Evolutionary conservation across 1,139 yeast genomes (phyloP).

Genomic region (Komagataea norvegica): DNA sequence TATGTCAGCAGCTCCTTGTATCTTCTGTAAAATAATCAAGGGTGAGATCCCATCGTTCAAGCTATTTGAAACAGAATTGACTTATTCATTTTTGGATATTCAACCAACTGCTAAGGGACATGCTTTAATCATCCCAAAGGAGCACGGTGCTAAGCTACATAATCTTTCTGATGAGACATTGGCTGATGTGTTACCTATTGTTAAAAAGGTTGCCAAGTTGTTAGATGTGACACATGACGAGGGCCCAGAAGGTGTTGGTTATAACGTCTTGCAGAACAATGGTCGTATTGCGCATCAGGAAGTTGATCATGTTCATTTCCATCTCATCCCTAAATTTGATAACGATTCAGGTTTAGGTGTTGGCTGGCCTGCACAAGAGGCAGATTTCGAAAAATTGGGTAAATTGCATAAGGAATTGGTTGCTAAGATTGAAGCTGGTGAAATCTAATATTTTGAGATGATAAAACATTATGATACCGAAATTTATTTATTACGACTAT

Average conservation of each 20-base stretch:
- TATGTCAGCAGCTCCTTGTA: conserved; percentile 50
- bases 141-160: conserved; percentile 89
- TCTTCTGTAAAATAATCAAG: conserved; percentile 88
- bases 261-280: conserved; percentile 86
- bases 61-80: conserved; percentile 71
- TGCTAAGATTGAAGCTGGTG: conserved; percentile 41
- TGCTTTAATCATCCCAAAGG: conserved; percentile 82
- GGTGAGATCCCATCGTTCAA: conserved; percentile 93
- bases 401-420: conserved; percentile 58
- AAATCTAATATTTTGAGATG: conserved; percentile 11
- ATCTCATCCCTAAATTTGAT: conserved; percentile 83
- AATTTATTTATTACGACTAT: conserved; percentile 1
- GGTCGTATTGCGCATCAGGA: conserved; percentile 91
- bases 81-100: conserved; percentile 85
- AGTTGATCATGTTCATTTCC: conserved; percentile 95
- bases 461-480: too few species aligned
- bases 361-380: conserved; percentile 88
- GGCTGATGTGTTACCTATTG: conserved; percentile 78
- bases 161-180: conserved; percentile 87
- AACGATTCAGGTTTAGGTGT: conserved; percentile 68
- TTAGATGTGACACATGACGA: conserved; percentile 59
- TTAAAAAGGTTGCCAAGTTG: conserved; percentile 76
- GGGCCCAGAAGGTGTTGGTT: conserved; percentile 70
- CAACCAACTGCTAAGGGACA: conserved; percentile 90
- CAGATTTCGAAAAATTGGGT: conserved; percentile 67